These are phyloP conservation scores for Calocybe cyanea DNA, from an alignment of 768 basidiomycete genomes.

Conservation along the genomic window DNA sequence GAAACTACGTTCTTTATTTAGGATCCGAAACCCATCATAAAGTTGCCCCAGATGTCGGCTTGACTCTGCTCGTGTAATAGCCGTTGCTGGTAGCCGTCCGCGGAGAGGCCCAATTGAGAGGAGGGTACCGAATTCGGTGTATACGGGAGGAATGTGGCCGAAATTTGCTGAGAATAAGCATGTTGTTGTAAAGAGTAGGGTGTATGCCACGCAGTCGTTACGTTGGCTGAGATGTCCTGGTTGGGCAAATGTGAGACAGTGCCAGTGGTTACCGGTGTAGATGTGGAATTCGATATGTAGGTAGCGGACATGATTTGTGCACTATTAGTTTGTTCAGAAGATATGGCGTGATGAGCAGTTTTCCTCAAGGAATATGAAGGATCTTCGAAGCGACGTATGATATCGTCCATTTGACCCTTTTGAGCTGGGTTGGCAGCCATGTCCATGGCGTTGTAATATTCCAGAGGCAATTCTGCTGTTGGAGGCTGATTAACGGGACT, in stretches of 20 bases:
- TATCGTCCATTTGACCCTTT: slow-evolving; percentile 10
- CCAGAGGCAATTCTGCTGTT: slow-evolving; percentile 21
- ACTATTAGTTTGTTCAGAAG: slow-evolving; percentile 1
- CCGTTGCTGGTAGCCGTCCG: slow-evolving; percentile 7
- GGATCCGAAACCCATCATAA: slow-evolving; percentile 26
- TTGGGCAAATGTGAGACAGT: not conserved
- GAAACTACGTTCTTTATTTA: not conserved
- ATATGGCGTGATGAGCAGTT: slow-evolving; percentile 6
- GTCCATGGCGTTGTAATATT: slow-evolving; percentile 22
- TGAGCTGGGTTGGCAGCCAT: slow-evolving; percentile 10
- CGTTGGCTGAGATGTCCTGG: slow-evolving; percentile 1
- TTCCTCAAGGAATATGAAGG: slow-evolving; percentile 11
- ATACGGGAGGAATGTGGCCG: slow-evolving; percentile 7
- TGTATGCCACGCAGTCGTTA: not conserved
- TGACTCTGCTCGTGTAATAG: slow-evolving; percentile 23
- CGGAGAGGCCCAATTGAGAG: not conserved
- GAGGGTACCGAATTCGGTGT: slow-evolving; percentile 1
- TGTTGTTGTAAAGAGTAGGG: not conserved
- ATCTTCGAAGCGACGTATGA: slow-evolving; percentile 10
- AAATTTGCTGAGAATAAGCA: slow-evolving; percentile 6
- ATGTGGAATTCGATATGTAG: slow-evolving; percentile 2
- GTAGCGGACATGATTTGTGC: slow-evolving; percentile 1
- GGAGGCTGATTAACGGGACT: slow-evolving; percentile 21
- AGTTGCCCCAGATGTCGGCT: slow-evolving; percentile 37
- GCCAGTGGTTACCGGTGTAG: not conserved